Base-by-base conservation (phyloP, 2,329 filamentous ascomycete species). In the Penicillium polonicum region DNA sequence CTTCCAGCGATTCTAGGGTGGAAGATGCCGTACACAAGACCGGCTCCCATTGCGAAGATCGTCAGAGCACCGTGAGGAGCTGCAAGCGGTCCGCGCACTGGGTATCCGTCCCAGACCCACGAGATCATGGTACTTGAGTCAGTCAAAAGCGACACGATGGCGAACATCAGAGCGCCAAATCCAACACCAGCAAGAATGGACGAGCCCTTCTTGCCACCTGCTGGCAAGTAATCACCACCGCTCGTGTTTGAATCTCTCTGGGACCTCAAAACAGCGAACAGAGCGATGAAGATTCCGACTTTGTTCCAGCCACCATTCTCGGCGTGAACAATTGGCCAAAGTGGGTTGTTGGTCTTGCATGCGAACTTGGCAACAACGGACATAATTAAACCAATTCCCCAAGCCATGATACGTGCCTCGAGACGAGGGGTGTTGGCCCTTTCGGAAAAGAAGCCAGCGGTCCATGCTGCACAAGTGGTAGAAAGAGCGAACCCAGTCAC, bases 71-170 rank as follows among this genome's bases (percentile, higher is more conserved):
- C 94, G 69, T 97, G 92, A n/a, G 92, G 91, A 48, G 88, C 91
- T 60, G 92, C 86, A 49, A 94, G 85, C 2, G 94, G 94, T 7
- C 94, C 94, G 49, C 89, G 86, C 41, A 97, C 85, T 15, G 94
- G 94, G 68, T 90, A 99, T 7, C 94, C 94, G 67, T 97, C 92
- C 94, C 94, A 99, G 3, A 91, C 91, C 94, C 94, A 99, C 17
- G 92, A 83, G 57, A 97, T 97, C 92, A 99, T 97, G 53, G 94
- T 99, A 79, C 94, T 97, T 0, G 92, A 96, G 72, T 99, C 94
- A 0, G 94, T 97, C 12, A 99, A 83, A 10, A 99, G 81, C 1
- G 92, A 97, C 72, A 97, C 94, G 70, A 97, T 82, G 5, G 85
- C 90, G 69, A 99, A 99, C 70, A 97, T 83, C 8, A 97, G 76